Conservation (phyloP, 257 asterid species). For the Solanum tarijense region DNA sequence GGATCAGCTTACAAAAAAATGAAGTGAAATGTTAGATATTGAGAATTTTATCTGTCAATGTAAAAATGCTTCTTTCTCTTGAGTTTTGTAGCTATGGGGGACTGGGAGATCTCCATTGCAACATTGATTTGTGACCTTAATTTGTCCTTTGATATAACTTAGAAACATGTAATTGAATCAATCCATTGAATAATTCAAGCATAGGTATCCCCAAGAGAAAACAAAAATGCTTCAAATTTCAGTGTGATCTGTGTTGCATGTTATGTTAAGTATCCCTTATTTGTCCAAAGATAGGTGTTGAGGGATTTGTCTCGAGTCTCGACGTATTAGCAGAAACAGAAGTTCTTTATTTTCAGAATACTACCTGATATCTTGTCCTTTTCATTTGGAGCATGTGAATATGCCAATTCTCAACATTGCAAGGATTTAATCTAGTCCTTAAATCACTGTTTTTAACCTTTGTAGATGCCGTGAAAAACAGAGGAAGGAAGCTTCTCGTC, state of each 20-base stretch:
- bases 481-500: conserved; percentile 81
- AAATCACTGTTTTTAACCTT: not conserved
- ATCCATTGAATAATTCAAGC: not conserved
- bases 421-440: not conserved
- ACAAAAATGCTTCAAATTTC: not conserved
- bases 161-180: not conserved
- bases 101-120: not conserved
- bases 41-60: not conserved
- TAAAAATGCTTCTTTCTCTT: not conserved
- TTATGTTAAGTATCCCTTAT: not conserved
- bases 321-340: not conserved
- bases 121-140: not conserved
- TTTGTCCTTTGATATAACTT: not conserved
- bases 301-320: not conserved
- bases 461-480: conserved; percentile 90
- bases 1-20: not conserved
- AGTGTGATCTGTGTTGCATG: not conserved
- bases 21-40: not conserved
- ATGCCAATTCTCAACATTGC: not conserved
- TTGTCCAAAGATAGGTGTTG: not conserved
- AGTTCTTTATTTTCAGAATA: not conserved
- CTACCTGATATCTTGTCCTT: not conserved
- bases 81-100: not conserved
- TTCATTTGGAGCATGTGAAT: not conserved
- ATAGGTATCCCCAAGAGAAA: not conserved